Evolutionary conservation across 164 flowering plant genomes (phyloP).

Genomic region (Liquidambar formosana): DNA sequence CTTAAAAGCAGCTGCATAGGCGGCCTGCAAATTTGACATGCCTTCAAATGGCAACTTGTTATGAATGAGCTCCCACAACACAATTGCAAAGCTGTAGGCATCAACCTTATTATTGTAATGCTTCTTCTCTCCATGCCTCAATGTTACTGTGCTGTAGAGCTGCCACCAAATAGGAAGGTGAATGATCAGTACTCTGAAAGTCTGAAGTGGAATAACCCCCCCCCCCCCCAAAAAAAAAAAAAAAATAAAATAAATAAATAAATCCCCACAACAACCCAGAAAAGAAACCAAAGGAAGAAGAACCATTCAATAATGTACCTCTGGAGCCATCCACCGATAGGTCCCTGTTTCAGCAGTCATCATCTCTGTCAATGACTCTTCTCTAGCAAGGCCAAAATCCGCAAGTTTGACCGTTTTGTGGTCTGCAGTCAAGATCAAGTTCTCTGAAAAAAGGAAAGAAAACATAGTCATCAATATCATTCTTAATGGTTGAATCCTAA

Average conservation of each 20-base stretch:
- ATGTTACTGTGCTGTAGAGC: slow-evolving; percentile 94
- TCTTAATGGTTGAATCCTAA: neutral
- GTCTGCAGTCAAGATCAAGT: slow-evolving; percentile 83
- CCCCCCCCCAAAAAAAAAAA: neutral
- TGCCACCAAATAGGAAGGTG: slow-evolving; percentile 27
- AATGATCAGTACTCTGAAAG: neutral
- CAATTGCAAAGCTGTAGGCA: slow-evolving; percentile 93
- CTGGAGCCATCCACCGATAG: slow-evolving; percentile 99
- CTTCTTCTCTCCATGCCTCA: slow-evolving; percentile 95
- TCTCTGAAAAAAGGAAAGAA: slow-evolving; percentile 46
- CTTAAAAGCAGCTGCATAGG: slow-evolving; percentile 98
- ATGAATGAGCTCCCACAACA: slow-evolving; percentile 90
- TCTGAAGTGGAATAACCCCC: neutral
- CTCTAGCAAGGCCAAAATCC: slow-evolving; percentile 94
- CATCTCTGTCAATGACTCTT: slow-evolving; percentile 93
- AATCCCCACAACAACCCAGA: too few relatives aligned
- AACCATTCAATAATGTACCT: slow-evolving; percentile 41
- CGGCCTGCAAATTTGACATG: slow-evolving; percentile 97
- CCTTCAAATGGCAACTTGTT: slow-evolving; percentile 93
- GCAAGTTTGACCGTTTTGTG: slow-evolving; percentile 83
- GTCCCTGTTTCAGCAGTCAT: slow-evolving; percentile 99
- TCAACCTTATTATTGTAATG: slow-evolving; percentile 96
- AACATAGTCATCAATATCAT: neutral
- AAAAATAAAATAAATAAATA: neutral
- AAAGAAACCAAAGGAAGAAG: neutral